Evolutionary conservation across 179 eudicot species (phyloP).

Genomic region (Vitellaria paradoxa): DNA sequence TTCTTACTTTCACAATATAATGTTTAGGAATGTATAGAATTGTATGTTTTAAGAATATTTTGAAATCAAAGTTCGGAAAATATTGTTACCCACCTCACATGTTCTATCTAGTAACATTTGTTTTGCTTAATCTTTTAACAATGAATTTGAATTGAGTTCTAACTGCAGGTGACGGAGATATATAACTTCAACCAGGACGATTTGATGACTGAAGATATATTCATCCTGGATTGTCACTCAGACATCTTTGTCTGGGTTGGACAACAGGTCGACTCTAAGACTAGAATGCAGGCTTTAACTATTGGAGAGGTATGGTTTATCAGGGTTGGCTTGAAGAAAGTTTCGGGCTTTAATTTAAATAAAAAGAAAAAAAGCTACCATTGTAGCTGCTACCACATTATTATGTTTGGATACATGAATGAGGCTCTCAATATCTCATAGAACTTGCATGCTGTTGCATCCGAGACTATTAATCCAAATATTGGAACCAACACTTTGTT

Average conservation of each 20-base stretch:
- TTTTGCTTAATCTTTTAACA: neutral
- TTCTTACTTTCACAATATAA: neutral
- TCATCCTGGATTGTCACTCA: conserved; percentile 74
- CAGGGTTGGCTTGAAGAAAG: conserved; percentile 10
- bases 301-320: conserved; percentile 65
- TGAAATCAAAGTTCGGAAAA: neutral
- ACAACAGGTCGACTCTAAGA: conserved; percentile 65
- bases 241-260: conserved; percentile 95
- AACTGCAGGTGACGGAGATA: conserved; percentile 76
- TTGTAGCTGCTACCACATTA: neutral
- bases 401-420: neutral
- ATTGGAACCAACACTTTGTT: neutral
- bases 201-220: conserved; percentile 93
- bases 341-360: neutral
- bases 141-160: conserved; percentile 14
- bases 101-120: neutral
- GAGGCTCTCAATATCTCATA: conserved; percentile 5
- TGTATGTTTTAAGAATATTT: neutral
- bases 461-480: neutral
- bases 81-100: neutral
- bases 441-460: neutral
- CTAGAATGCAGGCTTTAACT: conserved; percentile 52
- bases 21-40: neutral
- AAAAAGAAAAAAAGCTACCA: neutral
- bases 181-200: conserved; percentile 90